Conservation (phyloP, 2,329 filamentous ascomycete species). For the Penicillium olsonii region DNA sequence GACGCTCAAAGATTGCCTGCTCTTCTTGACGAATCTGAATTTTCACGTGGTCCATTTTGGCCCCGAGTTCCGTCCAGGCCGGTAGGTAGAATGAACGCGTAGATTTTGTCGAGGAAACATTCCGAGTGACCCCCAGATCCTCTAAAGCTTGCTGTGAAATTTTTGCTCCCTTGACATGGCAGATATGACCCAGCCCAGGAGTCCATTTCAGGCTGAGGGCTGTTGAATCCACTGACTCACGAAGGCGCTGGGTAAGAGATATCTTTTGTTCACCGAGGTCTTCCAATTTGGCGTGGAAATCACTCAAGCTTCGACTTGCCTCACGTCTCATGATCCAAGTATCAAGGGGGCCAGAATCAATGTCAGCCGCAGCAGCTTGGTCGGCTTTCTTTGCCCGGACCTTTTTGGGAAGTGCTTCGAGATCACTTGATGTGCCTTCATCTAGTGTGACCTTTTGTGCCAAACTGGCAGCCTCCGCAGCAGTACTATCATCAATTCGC, state of each 20-base stretch:
- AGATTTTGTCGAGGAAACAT: slow-evolving; percentile 75
- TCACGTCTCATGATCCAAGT: slow-evolving; percentile 64
- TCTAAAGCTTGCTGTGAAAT: slow-evolving; percentile 56
- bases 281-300: slow-evolving; percentile 69
- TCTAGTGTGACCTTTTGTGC: slow-evolving; percentile 70
- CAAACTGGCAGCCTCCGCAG: slow-evolving; percentile 68
- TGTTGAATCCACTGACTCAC: slow-evolving; percentile 60
- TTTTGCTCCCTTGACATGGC: slow-evolving; percentile 78
- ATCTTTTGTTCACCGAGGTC: slow-evolving; percentile 62
- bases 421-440: slow-evolving; percentile 63
- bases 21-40: slow-evolving; percentile 82
- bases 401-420: slow-evolving; percentile 58
- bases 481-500: slow-evolving; percentile 70
- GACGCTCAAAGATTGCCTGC: slow-evolving; percentile 70
- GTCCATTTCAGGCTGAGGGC: slow-evolving; percentile 82
- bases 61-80: slow-evolving; percentile 81
- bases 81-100: slow-evolving; percentile 82
- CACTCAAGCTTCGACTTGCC: slow-evolving; percentile 67
- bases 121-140: slow-evolving; percentile 49
- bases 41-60: slow-evolving; percentile 74
- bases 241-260: slow-evolving; percentile 62
- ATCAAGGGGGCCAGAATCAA: slow-evolving; percentile 49
- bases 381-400: slow-evolving; percentile 32
- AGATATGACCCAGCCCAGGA: slow-evolving; percentile 83
- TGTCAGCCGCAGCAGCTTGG: slow-evolving; percentile 29